These are phyloP conservation scores for Acanthamoeba triangularis DNA, from an alignment of 208 protist genomes.

Conservation along the genomic window DNA sequence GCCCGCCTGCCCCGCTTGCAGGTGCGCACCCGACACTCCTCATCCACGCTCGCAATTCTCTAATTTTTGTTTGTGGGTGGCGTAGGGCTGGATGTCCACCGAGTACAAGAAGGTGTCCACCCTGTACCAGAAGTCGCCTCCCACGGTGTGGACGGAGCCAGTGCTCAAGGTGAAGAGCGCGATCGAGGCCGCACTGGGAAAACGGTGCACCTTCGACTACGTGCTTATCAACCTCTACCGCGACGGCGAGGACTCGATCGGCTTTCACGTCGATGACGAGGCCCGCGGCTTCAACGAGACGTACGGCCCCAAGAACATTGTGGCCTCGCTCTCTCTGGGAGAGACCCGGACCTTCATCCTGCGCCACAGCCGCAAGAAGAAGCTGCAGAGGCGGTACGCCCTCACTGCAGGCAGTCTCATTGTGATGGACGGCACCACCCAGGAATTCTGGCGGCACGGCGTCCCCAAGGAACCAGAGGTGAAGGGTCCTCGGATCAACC, in stretches of 20 bases:
- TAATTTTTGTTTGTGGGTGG: not conserved
- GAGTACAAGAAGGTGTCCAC: slow-evolving; percentile 29
- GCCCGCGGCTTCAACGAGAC: not conserved
- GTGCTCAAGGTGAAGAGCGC: slow-evolving; percentile 51
- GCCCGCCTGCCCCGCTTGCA: slow-evolving; percentile 3
- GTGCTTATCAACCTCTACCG: slow-evolving; percentile 69
- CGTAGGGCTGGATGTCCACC: slow-evolving; percentile 53
- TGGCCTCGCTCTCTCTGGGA: slow-evolving; percentile 36
- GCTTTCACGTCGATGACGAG: slow-evolving; percentile 42
- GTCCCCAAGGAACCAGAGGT: slow-evolving; percentile 28
- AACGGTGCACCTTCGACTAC: slow-evolving; percentile 59
- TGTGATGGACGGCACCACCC: slow-evolving; percentile 66
- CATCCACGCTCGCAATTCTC: no score
- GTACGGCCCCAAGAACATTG: slow-evolving; percentile 43
- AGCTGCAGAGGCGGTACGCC: not conserved
- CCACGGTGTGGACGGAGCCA: slow-evolving; percentile 24
- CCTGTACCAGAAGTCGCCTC: slow-evolving; percentile 49
- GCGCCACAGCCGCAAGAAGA: slow-evolving; percentile 49
- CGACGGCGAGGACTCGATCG: slow-evolving; percentile 43
- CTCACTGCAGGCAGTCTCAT: slow-evolving; percentile 6
- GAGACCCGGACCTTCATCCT: slow-evolving; percentile 4
- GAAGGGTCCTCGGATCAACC: slow-evolving; percentile 28
- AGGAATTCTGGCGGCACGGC: slow-evolving; percentile 7
- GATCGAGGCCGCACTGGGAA: slow-evolving; percentile 48
- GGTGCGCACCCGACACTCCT: no score